phyloP scores from a whole-genome alignment of 768 basidiomycete species.

The Lentinula sp. region DNA sequence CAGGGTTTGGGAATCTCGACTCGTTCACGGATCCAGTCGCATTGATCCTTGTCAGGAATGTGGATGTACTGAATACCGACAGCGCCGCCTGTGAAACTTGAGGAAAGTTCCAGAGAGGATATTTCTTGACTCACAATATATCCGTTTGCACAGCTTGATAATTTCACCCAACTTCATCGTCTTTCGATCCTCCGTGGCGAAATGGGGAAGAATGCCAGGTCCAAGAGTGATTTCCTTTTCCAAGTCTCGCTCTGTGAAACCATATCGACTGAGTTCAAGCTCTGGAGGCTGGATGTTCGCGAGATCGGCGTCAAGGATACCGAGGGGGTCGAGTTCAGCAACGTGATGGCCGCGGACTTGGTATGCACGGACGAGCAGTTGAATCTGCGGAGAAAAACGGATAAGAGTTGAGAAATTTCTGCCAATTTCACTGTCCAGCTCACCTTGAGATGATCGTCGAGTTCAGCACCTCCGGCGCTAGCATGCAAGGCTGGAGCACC shows the following conservation, averaged over 20 bases:
- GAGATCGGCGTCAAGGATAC: conserved; percentile 87
- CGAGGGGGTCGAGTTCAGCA: conserved; percentile 93
- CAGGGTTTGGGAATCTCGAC: conserved; percentile 93
- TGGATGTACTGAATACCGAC: conserved; percentile 91
- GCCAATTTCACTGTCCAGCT: conserved; percentile 1
- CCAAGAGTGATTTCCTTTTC: conserved; percentile 93
- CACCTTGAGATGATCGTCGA: conserved; percentile 95
- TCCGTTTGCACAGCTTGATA: conserved; percentile 82
- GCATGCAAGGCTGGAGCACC: conserved; percentile 76
- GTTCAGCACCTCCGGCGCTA: conserved; percentile 58
- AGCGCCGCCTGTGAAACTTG: conserved; percentile 57
- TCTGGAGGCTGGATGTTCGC: conserved; percentile 76
- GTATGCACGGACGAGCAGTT: conserved; percentile 96
- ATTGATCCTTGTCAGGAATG: conserved; percentile 97
- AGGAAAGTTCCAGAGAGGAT: not conserved
- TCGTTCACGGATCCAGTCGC: conserved; percentile 98
- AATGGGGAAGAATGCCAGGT: conserved; percentile 94
- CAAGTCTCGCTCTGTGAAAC: conserved; percentile 90
- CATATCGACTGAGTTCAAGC: conserved; percentile 89
- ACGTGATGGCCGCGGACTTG: conserved; percentile 98
- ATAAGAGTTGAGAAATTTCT: not conserved
- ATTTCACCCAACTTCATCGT: conserved; percentile 90
- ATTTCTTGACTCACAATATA: conserved; percentile 71
- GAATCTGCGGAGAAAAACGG: conserved; percentile 54
- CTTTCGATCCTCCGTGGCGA: conserved; percentile 79